Evolutionary conservation across 257 asterid genomes (phyloP), one percentile per base, ranked within the genome.

Genomic region (Haberlea rhodopensis): DNA sequence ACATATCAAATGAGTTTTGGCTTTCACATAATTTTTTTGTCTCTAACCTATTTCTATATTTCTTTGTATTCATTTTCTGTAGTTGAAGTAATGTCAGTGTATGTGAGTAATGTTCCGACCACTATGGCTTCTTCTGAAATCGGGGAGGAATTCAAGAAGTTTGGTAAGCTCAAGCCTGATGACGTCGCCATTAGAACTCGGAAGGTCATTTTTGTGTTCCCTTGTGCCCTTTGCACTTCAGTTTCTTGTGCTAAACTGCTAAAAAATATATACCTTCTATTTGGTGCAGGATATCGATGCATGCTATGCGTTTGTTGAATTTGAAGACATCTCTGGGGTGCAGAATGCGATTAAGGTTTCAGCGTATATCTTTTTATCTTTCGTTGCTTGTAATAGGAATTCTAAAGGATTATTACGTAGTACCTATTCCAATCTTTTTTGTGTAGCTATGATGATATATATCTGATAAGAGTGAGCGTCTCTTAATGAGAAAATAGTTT

Each of bases 121-220:
- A 90, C 84, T 4, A 90, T 90, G 97, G 72, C 88, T 62, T 87
- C 96, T 66, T 83, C 88, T 62, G 95, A 84, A 81, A 94, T 94
- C 28, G 96, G 82, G 73, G 99, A 87, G 74, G 97, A 87, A 73
- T 94, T 94, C 73, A 90, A 83, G 81, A 94, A 78, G 85, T 94
- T 94, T 58, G 99, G 99, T 48, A 87, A 78, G 75, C 82, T 94
- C 64, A 80, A 57, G 78, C 90, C 84, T 53, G 94, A 90, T 80
- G 96, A 94, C 26, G 99, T 94, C 54, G 99, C 99, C 67, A 94
- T 94, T 57, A 85, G 99, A 81, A 87, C 99, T 58, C 91, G 99
- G 51, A 94, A 94, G 99, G 99, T 88, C 59, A 46, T 78, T 65
- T 69, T 66, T 63, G 58, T 53, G 65, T 54, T 34, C 9, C 69